Evolutionary conservation across 345 rosid genomes (phyloP).

Genomic region (Gossypium sturtianum): DNA sequence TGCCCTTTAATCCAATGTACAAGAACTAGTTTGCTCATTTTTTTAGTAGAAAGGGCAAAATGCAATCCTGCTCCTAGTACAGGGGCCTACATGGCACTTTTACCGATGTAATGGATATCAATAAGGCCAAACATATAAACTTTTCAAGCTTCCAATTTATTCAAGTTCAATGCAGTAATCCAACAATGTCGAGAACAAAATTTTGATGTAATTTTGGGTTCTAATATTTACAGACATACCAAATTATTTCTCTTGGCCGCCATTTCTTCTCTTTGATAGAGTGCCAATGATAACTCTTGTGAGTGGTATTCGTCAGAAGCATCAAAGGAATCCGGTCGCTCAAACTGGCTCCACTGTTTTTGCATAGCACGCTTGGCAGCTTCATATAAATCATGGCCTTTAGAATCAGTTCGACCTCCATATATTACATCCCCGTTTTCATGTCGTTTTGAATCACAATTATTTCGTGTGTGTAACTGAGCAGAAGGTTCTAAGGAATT

Average conservation of each 20-base stretch:
- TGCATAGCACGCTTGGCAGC: conserved; percentile 48
- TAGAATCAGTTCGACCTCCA: conserved; percentile 42
- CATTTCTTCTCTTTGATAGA: conserved; percentile 64
- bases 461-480: conserved; percentile 32
- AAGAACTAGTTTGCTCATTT: too few species aligned
- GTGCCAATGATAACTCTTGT: conserved; percentile 68
- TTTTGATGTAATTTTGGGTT: conserved; percentile 14
- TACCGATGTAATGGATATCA: neutral
- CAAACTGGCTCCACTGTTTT: conserved; percentile 71
- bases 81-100: too few species aligned
- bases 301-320: conserved; percentile 82
- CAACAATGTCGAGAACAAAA: conserved; percentile 11
- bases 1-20: too few species aligned
- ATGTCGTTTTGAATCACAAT: conserved; percentile 40
- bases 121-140: neutral
- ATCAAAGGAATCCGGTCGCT: conserved; percentile 81
- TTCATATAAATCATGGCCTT: conserved; percentile 54
- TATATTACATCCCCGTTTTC: conserved; percentile 27
- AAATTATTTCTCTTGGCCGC: conserved; percentile 54
- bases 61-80: too few species aligned
- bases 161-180: neutral
- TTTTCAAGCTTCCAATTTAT: neutral
- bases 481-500: conserved; percentile 48
- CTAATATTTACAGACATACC: conserved; percentile 48
- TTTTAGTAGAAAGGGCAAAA: too few species aligned